Percentiles rank a stretch among this genome's conserved stretches.
Evolutionary conservation across 192 early-diverging fungal genomes (phyloP).

Genomic region (Backusella psychrophila): DNA sequence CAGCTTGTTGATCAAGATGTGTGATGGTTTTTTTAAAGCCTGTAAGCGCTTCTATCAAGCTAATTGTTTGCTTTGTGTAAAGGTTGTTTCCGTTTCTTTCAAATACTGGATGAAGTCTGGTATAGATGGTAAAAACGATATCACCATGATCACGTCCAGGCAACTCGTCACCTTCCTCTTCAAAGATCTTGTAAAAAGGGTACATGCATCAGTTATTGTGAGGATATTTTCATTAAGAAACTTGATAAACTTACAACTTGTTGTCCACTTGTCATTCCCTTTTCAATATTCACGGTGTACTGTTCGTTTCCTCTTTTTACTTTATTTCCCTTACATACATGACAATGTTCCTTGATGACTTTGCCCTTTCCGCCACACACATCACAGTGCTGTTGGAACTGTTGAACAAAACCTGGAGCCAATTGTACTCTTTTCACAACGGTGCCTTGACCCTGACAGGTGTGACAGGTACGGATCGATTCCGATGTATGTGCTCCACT

Average conservation of each 20-base stretch:
- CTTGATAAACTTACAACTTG: conserved; percentile 37
- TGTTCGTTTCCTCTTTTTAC: conserved; percentile 80
- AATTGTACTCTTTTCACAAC: conserved; percentile 81
- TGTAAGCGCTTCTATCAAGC: conserved; percentile 73
- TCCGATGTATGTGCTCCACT: conserved; percentile 83
- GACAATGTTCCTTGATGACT: not conserved
- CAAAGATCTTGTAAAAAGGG: conserved; percentile 49
- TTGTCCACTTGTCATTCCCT: conserved; percentile 80
- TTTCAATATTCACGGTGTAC: conserved; percentile 75
- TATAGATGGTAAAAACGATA: conserved; percentile 73
- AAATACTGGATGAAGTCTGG: conserved; percentile 72
- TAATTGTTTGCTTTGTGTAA: conserved; percentile 72
- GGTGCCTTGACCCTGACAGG: conserved; percentile 80
- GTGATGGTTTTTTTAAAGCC: conserved; percentile 77
- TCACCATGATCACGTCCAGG: conserved; percentile 89
- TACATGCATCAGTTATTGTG: not conserved
- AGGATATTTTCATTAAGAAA: not conserved
- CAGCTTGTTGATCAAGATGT: conserved; percentile 77
- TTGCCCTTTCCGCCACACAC: conserved; percentile 78
- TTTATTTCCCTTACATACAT: conserved; percentile 44
- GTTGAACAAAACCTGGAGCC: conserved; percentile 91
- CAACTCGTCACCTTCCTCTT: conserved; percentile 88
- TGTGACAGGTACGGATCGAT: conserved; percentile 78
- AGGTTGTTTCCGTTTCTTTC: conserved; percentile 76
- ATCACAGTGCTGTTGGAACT: conserved; percentile 93